A percentile compares a stretch with the other conserved stretches of the same genome.
These are phyloP conservation scores for Candida frijolesensis DNA, from an alignment of 1,139 yeast species.

Conservation along the genomic window DNA sequence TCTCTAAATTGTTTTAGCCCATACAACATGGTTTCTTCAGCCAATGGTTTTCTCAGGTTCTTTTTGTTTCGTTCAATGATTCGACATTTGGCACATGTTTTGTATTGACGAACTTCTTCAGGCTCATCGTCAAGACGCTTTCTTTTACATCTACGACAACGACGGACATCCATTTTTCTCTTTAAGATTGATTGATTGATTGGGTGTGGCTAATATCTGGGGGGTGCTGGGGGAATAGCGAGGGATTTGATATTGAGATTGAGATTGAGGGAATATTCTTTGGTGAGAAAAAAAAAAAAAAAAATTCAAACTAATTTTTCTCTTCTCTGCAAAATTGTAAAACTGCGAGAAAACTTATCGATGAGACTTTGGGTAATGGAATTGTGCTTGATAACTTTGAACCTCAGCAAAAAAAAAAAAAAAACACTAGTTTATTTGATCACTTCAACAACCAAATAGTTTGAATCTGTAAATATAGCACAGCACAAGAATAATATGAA, in stretches of 20 bases:
- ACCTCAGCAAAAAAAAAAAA: not conserved
- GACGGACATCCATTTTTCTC: conserved; percentile 29
- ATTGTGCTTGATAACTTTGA: not conserved
- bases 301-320: not conserved
- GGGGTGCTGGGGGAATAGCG: not conserved
- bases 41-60: conserved; percentile 48
- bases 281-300: not conserved
- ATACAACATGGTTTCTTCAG: conserved; percentile 51
- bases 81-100: conserved; percentile 63
- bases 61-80: conserved; percentile 55
- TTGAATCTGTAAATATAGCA: no score
- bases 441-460: no score
- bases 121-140: conserved; percentile 61
- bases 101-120: conserved; percentile 59
- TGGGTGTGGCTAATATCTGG: not conserved
- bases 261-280: not conserved
- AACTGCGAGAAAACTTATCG: not conserved
- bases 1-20: conserved; percentile 52
- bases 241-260: not conserved
- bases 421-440: no score
- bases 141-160: conserved; percentile 63
- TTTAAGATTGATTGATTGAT: not conserved
- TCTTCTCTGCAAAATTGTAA: not conserved
- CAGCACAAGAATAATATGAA: no score
- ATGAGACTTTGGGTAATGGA: not conserved